Conservation (phyloP, 2,329 filamentous ascomycete species). For the Ceratocystis destructans region DNA sequence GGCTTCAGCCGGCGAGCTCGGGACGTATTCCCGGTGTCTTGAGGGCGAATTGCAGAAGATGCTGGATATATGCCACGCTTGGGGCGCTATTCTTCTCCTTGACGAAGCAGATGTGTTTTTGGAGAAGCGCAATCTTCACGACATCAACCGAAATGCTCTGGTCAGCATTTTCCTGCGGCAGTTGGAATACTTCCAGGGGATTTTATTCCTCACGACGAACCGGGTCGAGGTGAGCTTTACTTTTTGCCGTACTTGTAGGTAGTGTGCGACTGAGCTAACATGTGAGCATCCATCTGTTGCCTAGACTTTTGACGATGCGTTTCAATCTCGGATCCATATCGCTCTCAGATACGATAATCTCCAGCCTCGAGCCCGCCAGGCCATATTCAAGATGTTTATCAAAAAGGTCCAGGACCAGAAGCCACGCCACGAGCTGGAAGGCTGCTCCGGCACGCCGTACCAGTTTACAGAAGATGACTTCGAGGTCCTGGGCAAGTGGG, state of each 20-base stretch:
- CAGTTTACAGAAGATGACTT: conserved; percentile 27
- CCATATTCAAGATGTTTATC: conserved; percentile 76
- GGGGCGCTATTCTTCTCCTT: conserved; percentile 38
- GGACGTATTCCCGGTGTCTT: conserved; percentile 59
- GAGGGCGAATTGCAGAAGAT: conserved; percentile 59
- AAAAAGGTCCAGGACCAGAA: conserved; percentile 55
- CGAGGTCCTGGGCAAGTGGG: conserved; percentile 29
- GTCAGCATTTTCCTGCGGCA: conserved; percentile 35
- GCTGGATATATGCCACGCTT: conserved; percentile 36
- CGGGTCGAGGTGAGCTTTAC: conserved; percentile 1
- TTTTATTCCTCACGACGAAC: conserved; percentile 35
- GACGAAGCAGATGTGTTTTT: conserved; percentile 43
- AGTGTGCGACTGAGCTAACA: neutral
- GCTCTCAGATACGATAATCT: conserved; percentile 69
- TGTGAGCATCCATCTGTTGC: neutral
- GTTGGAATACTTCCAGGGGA: conserved; percentile 34
- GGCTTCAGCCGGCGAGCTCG: conserved; percentile 68
- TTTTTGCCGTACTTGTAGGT: neutral
- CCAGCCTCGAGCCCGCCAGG: conserved; percentile 55
- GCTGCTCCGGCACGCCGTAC: neutral
- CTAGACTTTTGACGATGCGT: conserved; percentile 76
- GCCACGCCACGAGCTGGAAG: conserved; percentile 31
- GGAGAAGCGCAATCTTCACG: conserved; percentile 32
- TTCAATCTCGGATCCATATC: conserved; percentile 77
- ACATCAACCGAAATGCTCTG: conserved; percentile 37